Evolutionary conservation across 2,329 filamentous ascomycete species (phyloP).

Genomic region (Raffaelea deltoideospora): DNA sequence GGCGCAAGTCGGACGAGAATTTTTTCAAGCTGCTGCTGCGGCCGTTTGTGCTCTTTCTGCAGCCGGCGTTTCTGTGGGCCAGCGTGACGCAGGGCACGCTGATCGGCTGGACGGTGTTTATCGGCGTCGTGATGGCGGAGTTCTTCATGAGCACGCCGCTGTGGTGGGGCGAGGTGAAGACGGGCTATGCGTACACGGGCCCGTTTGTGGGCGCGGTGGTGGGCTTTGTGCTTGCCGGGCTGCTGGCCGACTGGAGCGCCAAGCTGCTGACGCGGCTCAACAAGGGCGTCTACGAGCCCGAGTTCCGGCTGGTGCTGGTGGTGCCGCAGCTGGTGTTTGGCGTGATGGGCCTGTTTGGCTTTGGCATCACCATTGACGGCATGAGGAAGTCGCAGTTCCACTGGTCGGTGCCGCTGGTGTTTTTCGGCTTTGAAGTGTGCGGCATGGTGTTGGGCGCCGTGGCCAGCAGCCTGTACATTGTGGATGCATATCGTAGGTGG

Average conservation of each 20-base stretch:
- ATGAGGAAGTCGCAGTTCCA: constrained; percentile 40
- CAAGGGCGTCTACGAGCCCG: constrained; percentile 73
- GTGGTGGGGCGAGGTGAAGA: constrained; percentile 66
- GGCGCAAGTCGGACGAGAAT: constrained; percentile 62
- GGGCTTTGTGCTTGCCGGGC: constrained; percentile 62
- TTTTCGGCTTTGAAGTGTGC: constrained; percentile 70
- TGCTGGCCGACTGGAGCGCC: constrained; percentile 59
- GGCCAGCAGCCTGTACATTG: constrained; percentile 71
- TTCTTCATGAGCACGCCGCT: constrained; percentile 70
- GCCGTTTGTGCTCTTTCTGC: constrained; percentile 68
- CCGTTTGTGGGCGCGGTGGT: constrained; percentile 71
- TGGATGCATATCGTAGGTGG: constrained; percentile 72
- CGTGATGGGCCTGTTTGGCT: constrained; percentile 68
- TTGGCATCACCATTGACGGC: constrained; percentile 57
- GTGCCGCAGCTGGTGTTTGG: constrained; percentile 69
- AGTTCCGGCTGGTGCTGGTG: constrained; percentile 74
- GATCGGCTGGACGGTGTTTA: constrained; percentile 93
- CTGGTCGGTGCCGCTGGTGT: constrained; percentile 63
- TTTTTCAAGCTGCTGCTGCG: constrained; percentile 53
- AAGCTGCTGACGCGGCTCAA: constrained; percentile 58
- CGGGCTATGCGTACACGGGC: constrained; percentile 76
- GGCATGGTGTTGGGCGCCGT: constrained; percentile 90
- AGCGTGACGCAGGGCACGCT: constrained; percentile 71
- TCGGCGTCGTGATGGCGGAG: constrained; percentile 67
- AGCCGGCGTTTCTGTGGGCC: constrained; percentile 73